These are phyloP conservation scores for Mortierella sp. DNA, from an alignment of 371 early-diverging fungal species.

Conservation along the genomic window DNA sequence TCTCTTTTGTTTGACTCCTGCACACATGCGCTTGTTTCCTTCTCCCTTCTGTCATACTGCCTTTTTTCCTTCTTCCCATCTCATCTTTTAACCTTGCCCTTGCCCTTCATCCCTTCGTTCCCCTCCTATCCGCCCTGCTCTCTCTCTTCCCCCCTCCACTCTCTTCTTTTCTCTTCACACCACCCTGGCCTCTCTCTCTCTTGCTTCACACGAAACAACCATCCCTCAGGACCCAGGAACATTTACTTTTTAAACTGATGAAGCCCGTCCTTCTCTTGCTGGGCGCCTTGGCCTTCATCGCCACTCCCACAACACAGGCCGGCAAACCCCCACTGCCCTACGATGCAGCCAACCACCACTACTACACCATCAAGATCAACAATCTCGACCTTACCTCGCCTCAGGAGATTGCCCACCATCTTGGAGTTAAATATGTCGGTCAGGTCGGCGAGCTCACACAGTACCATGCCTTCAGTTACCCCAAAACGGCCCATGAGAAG, in stretches of 20 bases:
- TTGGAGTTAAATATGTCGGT: constrained; percentile 70
- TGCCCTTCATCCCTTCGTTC: too few species aligned
- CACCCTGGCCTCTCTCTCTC: constrained; percentile 1
- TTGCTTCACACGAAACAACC: neutral
- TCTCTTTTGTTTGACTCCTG: neutral
- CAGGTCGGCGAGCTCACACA: constrained; percentile 76
- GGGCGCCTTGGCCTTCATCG: constrained; percentile 41
- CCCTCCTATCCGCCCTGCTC: neutral
- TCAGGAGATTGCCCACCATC: constrained; percentile 57
- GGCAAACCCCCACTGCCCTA: constrained; percentile 26
- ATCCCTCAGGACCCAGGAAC: neutral
- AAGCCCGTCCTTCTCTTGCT: constrained; percentile 38
- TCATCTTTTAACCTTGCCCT: neutral
- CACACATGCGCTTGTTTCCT: neutral
- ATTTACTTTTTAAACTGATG: constrained; percentile 10
- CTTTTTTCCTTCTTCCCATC: neutral
- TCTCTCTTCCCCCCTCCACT: neutral
- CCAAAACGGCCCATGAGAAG: constrained; percentile 37
- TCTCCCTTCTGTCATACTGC: neutral
- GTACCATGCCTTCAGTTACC: constrained; percentile 74
- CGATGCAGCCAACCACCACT: constrained; percentile 60
- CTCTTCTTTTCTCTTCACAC: neutral
- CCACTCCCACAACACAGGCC: constrained; percentile 19
- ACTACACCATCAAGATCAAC: constrained; percentile 67
- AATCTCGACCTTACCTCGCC: constrained; percentile 55